phyloP scores from a whole-genome alignment of 2,329 filamentous ascomycete species.

The Ascosphaera apis region DNA sequence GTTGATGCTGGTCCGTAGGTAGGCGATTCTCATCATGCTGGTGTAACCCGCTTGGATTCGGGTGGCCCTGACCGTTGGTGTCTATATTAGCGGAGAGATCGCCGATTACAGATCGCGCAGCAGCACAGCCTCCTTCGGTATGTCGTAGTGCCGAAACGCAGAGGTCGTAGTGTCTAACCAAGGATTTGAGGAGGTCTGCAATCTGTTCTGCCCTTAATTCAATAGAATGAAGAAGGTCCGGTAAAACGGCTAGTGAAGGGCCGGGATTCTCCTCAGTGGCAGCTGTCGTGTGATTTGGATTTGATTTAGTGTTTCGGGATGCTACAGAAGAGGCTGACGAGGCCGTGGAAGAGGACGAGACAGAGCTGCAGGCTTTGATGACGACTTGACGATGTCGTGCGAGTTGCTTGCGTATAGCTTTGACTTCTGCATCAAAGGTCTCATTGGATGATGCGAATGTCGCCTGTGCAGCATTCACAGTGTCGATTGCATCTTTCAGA shows the following conservation, averaged over 20 bases:
- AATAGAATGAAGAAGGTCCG: constrained; percentile 35
- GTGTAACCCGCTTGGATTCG: neutral
- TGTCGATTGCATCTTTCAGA: constrained; percentile 37
- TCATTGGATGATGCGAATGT: constrained; percentile 28
- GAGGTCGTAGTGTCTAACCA: constrained; percentile 77
- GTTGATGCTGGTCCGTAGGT: constrained; percentile 10
- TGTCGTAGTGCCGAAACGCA: constrained; percentile 80
- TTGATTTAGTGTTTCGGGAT: constrained; percentile 13
- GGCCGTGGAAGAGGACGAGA: constrained; percentile 5
- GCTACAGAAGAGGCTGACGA: constrained; percentile 15
- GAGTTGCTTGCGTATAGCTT: constrained; percentile 37
- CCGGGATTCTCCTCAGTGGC: constrained; percentile 13
- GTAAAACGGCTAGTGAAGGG: constrained; percentile 20
- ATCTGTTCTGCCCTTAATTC: constrained; percentile 58
- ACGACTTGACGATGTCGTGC: constrained; percentile 17
- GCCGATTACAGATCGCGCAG: constrained; percentile 40
- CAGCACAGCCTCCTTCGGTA: constrained; percentile 56
- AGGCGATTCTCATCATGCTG: neutral
- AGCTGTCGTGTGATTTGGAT: constrained; percentile 1
- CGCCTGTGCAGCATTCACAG: constrained; percentile 36
- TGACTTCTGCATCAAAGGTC: constrained; percentile 53
- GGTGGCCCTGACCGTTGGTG: constrained; percentile 8
- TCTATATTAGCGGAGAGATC: constrained; percentile 33
- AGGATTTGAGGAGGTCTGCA: constrained; percentile 54
- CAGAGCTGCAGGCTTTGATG: constrained; percentile 7